Conservation (phyloP, 2,329 filamentous ascomycete genomes). For the Arthrocladium fulminans region DNA sequence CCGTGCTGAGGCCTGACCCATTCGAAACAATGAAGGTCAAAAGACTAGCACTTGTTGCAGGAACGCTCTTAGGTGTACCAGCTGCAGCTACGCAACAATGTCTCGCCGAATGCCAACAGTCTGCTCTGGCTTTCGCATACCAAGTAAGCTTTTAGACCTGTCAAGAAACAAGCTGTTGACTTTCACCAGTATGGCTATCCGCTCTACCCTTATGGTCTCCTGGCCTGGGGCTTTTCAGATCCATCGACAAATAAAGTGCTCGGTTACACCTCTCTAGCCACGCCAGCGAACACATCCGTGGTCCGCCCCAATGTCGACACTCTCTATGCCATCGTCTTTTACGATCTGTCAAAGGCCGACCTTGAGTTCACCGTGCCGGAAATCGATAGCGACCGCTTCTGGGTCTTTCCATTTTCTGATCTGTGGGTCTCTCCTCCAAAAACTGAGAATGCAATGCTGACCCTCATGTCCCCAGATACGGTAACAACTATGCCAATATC, state of each 20-base stretch:
- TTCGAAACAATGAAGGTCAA: no score
- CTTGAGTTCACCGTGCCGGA: conserved; percentile 23
- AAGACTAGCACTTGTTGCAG: no score
- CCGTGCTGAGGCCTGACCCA: no score
- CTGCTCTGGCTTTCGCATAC: neutral
- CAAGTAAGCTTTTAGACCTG: neutral
- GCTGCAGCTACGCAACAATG: no score
- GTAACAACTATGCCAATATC: conserved; percentile 26
- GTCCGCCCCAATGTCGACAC: conserved; percentile 25
- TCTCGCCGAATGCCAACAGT: no score
- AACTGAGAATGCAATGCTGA: conserved; percentile 8
- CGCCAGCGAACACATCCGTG: neutral
- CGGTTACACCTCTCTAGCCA: neutral
- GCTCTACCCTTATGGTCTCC: neutral
- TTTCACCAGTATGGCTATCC: neutral
- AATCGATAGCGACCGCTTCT: conserved; percentile 22
- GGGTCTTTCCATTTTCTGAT: conserved; percentile 25
- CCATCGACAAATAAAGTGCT: neutral
- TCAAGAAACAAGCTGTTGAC: neutral
- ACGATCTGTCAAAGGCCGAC: conserved; percentile 24
- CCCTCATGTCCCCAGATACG: conserved; percentile 18
- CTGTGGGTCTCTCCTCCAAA: no score
- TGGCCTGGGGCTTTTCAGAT: neutral
- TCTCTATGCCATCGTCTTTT: conserved; percentile 21
- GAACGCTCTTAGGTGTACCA: no score